Percentiles rank a stretch among this genome's conserved stretches.
phyloP scores from a whole-genome alignment of 2,329 filamentous ascomycete species.

The Curvularia lunata region DNA sequence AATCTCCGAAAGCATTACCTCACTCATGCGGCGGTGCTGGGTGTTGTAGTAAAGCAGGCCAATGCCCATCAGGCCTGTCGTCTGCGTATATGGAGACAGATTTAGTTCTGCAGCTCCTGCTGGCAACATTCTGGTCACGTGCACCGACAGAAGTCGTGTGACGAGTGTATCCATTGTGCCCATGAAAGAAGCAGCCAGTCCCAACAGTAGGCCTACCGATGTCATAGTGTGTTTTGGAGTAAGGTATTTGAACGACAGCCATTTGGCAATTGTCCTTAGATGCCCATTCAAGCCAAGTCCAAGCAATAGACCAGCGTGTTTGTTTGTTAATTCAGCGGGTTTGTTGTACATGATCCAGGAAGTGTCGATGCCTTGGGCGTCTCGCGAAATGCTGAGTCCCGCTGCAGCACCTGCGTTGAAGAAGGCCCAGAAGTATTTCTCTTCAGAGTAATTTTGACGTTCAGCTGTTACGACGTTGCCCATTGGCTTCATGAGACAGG shows the following conservation, averaged over 20 bases:
- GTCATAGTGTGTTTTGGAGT: conserved; percentile 99
- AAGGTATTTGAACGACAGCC: conserved; percentile 99
- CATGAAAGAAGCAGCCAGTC: conserved; percentile 89
- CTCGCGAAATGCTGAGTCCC: conserved; percentile 85
- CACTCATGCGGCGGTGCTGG: conserved; percentile 97
- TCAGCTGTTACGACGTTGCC: conserved; percentile 95
- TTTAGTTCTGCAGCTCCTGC: conserved; percentile 93
- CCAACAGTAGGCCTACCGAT: conserved; percentile 91
- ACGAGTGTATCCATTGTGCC: conserved; percentile 98
- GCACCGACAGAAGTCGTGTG: conserved; percentile 89
- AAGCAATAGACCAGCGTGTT: conserved; percentile 93
- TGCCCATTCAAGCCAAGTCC: conserved; percentile 94
- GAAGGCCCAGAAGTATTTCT: conserved; percentile 98
- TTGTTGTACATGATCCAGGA: conserved; percentile 99
- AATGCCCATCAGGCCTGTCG: conserved; percentile 96
- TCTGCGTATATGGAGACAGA: conserved; percentile 89
- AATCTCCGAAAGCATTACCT: conserved; percentile 98
- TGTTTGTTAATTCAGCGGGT: conserved; percentile 86
- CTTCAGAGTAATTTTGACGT: conserved; percentile 84
- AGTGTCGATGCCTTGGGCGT: conserved; percentile 92
- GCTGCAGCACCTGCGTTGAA: conserved; percentile 97
- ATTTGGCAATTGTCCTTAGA: conserved; percentile 91
- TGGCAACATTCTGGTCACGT: conserved; percentile 93
- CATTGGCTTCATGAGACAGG: conserved; percentile 88
- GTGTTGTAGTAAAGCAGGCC: conserved; percentile 92